A percentile compares a stretch with the other conserved stretches of the same genome.
Conservation (phyloP, 139 green algal species). For the Eudorina sp. region DNA sequence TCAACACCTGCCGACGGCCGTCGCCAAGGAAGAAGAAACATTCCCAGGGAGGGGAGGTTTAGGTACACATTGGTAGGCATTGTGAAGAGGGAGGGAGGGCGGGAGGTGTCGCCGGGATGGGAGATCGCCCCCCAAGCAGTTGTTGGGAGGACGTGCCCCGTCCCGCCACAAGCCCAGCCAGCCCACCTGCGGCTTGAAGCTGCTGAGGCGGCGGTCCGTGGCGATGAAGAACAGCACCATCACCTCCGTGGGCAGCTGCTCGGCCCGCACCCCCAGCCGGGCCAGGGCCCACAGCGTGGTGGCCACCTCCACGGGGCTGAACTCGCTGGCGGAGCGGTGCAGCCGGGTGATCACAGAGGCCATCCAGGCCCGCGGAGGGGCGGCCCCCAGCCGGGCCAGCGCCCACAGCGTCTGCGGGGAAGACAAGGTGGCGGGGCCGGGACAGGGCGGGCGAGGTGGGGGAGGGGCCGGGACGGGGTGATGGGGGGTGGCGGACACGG, state of each 20-base stretch:
- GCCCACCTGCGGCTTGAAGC: slow-evolving; percentile 55
- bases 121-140: too few relatives aligned
- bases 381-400: slow-evolving; percentile 32
- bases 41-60: too few relatives aligned
- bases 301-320: slow-evolving; percentile 38
- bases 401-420: slow-evolving; percentile 38
- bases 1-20: too few relatives aligned
- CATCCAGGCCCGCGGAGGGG: slow-evolving; percentile 9
- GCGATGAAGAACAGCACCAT: slow-evolving; percentile 59
- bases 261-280: slow-evolving; percentile 22
- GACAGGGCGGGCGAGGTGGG: too few relatives aligned
- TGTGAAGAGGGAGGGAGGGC: too few relatives aligned
- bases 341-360: not conserved
- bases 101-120: too few relatives aligned
- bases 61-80: too few relatives aligned
- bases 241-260: slow-evolving; percentile 23
- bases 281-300: slow-evolving; percentile 61
- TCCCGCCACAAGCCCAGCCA: too few relatives aligned
- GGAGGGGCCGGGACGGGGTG: too few relatives aligned
- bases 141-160: not conserved
- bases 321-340: slow-evolving; percentile 10
- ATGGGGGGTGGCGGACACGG: too few relatives aligned
- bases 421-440: not conserved
- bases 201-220: slow-evolving; percentile 51
- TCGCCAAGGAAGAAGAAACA: too few relatives aligned